Evolutionary conservation across 192 early-diverging fungal species (phyloP).

Genomic region (Tieghemiomyces parasiticus): DNA sequence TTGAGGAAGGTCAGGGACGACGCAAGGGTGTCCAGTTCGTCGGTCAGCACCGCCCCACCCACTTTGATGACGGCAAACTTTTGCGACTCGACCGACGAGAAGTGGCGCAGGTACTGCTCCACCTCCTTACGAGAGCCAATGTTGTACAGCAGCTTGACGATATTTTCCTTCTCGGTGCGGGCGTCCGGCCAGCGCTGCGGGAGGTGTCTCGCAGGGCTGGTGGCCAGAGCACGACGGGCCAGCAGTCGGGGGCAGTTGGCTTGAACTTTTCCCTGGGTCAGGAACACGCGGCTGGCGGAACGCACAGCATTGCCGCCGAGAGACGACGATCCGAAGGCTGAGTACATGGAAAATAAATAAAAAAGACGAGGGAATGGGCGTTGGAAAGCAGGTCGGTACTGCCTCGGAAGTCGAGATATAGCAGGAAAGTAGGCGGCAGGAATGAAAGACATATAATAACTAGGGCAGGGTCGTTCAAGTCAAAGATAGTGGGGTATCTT

Average conservation of each 20-base stretch:
- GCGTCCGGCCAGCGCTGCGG: conserved; percentile 9
- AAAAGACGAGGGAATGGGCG: no score
- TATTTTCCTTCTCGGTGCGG: conserved; percentile 57
- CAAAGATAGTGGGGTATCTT: no score
- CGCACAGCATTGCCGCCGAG: not conserved
- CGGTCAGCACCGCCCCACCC: conserved; percentile 87
- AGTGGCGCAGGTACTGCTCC: conserved; percentile 94
- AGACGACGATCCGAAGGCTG: not conserved
- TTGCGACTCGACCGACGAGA: conserved; percentile 94
- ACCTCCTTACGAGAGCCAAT: conserved; percentile 98
- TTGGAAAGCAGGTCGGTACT: no score
- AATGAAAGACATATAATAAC: no score
- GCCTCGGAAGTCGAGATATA: no score
- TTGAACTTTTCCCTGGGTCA: conserved; percentile 7
- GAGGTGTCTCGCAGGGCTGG: not conserved
- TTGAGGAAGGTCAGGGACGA: conserved; percentile 93
- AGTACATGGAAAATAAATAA: not conserved
- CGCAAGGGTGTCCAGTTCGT: conserved; percentile 87
- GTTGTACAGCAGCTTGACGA: conserved; percentile 85
- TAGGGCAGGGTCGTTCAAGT: no score
- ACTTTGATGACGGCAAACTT: conserved; percentile 99
- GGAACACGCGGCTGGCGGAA: conserved; percentile 1
- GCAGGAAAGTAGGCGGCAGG: no score
- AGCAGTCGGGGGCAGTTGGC: conserved; percentile 3
- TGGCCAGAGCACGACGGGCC: not conserved